Evolutionary conservation across 2,329 filamentous ascomycete genomes (phyloP).

Genomic region (Fusarium concolor): DNA sequence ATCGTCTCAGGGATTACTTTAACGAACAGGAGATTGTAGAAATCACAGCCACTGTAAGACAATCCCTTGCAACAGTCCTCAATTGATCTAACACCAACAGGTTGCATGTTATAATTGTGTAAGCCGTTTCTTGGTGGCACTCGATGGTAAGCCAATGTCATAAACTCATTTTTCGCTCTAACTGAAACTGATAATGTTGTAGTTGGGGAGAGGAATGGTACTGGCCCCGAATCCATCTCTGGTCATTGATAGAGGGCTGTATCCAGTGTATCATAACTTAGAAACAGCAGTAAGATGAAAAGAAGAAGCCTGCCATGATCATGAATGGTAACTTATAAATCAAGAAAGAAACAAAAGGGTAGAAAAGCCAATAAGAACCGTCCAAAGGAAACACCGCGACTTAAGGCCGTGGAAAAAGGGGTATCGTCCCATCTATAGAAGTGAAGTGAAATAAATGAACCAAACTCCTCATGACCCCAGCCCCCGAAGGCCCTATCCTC

Average conservation of each 20-base stretch:
- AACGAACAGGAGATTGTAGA: slow-evolving; percentile 81
- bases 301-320: slow-evolving; percentile 1
- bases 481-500: slow-evolving; percentile 20
- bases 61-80: neutral
- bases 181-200: slow-evolving; percentile 44
- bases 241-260: slow-evolving; percentile 48
- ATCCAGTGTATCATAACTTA: slow-evolving; percentile 6
- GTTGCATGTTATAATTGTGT: slow-evolving; percentile 86
- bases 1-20: slow-evolving; percentile 69
- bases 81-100: slow-evolving; percentile 49
- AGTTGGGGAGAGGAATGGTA: slow-evolving; percentile 70
- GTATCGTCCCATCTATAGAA: slow-evolving; percentile 57
- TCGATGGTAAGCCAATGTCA: slow-evolving; percentile 70
- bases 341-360: neutral
- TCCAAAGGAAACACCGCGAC: slow-evolving; percentile 25
- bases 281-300: slow-evolving; percentile 15
- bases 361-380: slow-evolving; percentile 12
- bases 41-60: slow-evolving; percentile 76
- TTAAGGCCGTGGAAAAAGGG: slow-evolving; percentile 45
- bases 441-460: slow-evolving; percentile 41
- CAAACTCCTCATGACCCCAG: slow-evolving; percentile 36
- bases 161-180: slow-evolving; percentile 15
- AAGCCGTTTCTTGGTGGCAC: slow-evolving; percentile 82
- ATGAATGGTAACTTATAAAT: neutral
- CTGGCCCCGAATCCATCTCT: slow-evolving; percentile 58